Conservation (phyloP, 2,329 filamentous ascomycete species). For the Bipolaris zeicola region DNA sequence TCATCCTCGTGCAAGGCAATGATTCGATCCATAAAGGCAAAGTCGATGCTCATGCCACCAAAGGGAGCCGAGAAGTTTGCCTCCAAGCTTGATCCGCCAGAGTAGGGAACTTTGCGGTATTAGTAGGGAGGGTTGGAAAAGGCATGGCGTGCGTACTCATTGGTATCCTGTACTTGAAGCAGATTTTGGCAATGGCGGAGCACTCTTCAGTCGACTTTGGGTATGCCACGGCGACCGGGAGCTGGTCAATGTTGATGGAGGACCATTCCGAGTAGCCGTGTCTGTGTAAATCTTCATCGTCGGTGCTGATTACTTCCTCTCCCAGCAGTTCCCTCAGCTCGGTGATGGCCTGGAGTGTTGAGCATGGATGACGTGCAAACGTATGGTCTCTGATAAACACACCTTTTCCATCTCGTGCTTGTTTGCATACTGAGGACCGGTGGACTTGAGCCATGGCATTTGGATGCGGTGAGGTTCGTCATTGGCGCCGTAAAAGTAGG, state of each 20-base stretch:
- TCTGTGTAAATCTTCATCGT: constrained; percentile 65
- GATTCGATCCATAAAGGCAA: constrained; percentile 83
- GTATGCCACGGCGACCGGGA: constrained; percentile 69
- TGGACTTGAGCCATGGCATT: constrained; percentile 32
- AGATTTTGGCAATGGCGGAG: constrained; percentile 69
- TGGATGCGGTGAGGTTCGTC: constrained; percentile 44
- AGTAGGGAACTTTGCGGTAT: constrained; percentile 68
- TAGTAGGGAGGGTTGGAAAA: not conserved
- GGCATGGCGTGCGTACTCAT: constrained; percentile 55
- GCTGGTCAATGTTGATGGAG: constrained; percentile 66
- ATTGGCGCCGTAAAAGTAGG: constrained; percentile 58
- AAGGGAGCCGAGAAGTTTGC: constrained; percentile 88
- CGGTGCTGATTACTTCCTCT: constrained; percentile 65
- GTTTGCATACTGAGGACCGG: constrained; percentile 54
- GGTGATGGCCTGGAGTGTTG: constrained; percentile 55
- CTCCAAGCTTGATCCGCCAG: constrained; percentile 84
- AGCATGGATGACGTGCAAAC: constrained; percentile 9
- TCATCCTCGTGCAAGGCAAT: constrained; percentile 80
- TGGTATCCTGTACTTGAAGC: constrained; percentile 78
- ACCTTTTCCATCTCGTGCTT: constrained; percentile 59
- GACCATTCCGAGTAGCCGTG: constrained; percentile 76
- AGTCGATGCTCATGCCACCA: constrained; percentile 88
- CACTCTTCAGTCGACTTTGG: constrained; percentile 70
- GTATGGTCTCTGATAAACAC: constrained; percentile 1
- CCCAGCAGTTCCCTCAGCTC: constrained; percentile 61